These are phyloP conservation scores for Saccharomyces uvarum DNA, from an alignment of 1,139 yeast genomes.

Conservation along the genomic window DNA sequence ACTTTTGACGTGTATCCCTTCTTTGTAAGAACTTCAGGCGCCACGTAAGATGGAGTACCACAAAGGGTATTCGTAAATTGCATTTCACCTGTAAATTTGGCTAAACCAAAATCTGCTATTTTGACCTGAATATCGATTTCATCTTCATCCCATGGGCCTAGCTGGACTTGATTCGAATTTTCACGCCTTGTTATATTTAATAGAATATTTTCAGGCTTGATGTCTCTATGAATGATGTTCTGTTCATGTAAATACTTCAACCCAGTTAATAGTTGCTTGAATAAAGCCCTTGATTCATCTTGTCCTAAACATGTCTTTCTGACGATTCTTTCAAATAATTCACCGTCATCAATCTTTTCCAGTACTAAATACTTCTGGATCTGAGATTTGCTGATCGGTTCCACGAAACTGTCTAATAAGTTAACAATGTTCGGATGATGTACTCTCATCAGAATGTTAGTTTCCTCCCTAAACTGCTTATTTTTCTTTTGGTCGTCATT, in stretches of 20 bases:
- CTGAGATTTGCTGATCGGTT: constrained; percentile 50
- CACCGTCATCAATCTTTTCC: constrained; percentile 70
- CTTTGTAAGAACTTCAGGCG: constrained; percentile 61
- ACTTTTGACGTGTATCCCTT: constrained; percentile 62
- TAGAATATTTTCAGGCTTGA: constrained; percentile 70
- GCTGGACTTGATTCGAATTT: constrained; percentile 36
- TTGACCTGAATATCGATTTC: constrained; percentile 61
- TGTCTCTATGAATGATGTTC: constrained; percentile 67
- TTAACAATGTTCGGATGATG: constrained; percentile 66
- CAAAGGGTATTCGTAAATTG: constrained; percentile 70
- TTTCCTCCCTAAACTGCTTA: constrained; percentile 56
- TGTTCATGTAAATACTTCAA: constrained; percentile 52
- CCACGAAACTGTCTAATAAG: constrained; percentile 59
- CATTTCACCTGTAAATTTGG: constrained; percentile 70
- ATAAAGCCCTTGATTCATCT: constrained; percentile 54
- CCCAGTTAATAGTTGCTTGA: constrained; percentile 56
- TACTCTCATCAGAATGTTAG: constrained; percentile 56
- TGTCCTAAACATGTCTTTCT: constrained; percentile 53
- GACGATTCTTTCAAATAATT: constrained; percentile 62
- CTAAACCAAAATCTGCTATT: constrained; percentile 76
- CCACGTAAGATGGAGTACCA: constrained; percentile 81
- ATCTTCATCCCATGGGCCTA: constrained; percentile 67
- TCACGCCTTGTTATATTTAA: constrained; percentile 48
- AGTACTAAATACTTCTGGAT: constrained; percentile 59
- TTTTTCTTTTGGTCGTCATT: constrained; percentile 41